phyloP scores from a whole-genome alignment of 192 early-diverging fungal genomes.

The Gaertneriomyces semiglobifer region DNA sequence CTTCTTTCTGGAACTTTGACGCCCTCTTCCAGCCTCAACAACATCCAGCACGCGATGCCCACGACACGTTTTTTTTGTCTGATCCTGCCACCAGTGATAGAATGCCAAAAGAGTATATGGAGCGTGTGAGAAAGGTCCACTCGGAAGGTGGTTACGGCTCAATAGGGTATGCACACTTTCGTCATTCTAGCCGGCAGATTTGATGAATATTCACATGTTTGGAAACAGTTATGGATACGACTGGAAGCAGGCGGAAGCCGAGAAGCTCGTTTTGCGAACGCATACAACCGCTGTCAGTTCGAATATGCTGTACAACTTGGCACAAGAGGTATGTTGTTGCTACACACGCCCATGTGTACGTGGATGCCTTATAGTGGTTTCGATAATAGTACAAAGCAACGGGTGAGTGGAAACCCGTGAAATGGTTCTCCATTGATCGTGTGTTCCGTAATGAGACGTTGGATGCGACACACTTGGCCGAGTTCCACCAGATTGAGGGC shows the following conservation, averaged over 20 bases:
- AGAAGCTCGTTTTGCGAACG: slow-evolving; percentile 90
- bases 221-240: slow-evolving; percentile 68
- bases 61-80: slow-evolving; percentile 57
- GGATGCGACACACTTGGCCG: slow-evolving; percentile 97
- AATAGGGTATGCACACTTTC: slow-evolving; percentile 56
- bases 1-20: slow-evolving; percentile 99
- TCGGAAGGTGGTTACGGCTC: slow-evolving; percentile 92
- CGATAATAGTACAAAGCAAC: slow-evolving; percentile 5
- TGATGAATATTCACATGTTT: not conserved
- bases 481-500: slow-evolving; percentile 99
- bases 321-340: slow-evolving; percentile 51
- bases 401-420: slow-evolving; percentile 85
- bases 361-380: slow-evolving; percentile 5
- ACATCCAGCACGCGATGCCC: slow-evolving; percentile 75
- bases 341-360: not conserved
- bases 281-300: slow-evolving; percentile 95
- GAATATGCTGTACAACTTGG: slow-evolving; percentile 89
- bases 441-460: slow-evolving; percentile 98
- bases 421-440: slow-evolving; percentile 99
- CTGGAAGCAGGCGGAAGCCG: slow-evolving; percentile 90
- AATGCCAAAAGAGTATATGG: slow-evolving; percentile 85
- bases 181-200: not conserved
- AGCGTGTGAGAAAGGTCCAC: slow-evolving; percentile 88
- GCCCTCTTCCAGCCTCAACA: slow-evolving; percentile 99
- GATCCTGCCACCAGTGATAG: slow-evolving; percentile 70